Evolutionary conservation across 768 basidiomycete genomes (phyloP), one percentile per base, ranked within the genome.

Genomic region (Mycena amicta): DNA sequence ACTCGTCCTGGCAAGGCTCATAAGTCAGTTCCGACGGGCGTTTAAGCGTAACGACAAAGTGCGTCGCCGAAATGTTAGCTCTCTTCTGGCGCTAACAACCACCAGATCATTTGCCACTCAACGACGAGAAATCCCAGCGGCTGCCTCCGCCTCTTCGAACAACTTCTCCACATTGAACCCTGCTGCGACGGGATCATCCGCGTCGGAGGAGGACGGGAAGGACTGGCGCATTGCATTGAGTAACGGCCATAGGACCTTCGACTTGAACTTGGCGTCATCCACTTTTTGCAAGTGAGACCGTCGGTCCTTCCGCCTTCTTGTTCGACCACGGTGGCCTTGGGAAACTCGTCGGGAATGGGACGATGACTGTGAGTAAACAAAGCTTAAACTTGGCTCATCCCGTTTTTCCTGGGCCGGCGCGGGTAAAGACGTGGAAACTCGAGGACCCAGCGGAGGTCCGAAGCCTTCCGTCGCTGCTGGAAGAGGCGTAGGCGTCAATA

Each of bases 1-100:
- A 73, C 74, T 99, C 40, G 81, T 98, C 37, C 74, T 99, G 33
- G 89, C 84, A 58, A 84, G 97, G 20, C 81, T 99, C 43, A 88
- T 98, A 60, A 94, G 92, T 73, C 97, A 98, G 75, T 99, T 98
- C 76, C 79, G 96, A 62, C 82, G 94, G 58, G 85, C 94, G 2
- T 98, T 93, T 74, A 98, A 98, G 73, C 83, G 97, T 25, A 98
- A 98, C 68, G 95, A 98, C 77, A 99, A 99, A 80, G 96, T 93
- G 47, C 47, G 22, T 53, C 85, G 83, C 63, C 25, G 71, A 66
- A 47, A 76, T 47, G 50, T 3, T 25, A 23, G 26, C 47, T 29
- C 12, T 39, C 20, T 29, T 15, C 16, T 27, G 22, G 3, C 39
- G 33, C 41, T 66, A 45, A 56, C 55, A 18, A 23, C 23, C 27